Conservation (phyloP, 331 rosid genomes). For the Dryas integrifolia region DNA sequence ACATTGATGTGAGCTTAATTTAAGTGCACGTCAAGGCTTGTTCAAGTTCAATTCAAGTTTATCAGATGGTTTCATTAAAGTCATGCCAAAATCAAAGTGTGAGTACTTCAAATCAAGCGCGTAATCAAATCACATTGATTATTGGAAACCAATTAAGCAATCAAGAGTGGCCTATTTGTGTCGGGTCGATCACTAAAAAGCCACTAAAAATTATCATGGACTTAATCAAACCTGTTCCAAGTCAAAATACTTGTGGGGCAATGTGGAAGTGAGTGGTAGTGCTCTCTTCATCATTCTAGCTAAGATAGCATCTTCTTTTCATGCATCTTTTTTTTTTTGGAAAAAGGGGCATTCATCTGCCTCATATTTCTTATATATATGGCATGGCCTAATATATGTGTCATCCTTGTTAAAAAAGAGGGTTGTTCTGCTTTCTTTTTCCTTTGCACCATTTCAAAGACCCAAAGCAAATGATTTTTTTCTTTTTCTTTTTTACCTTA, state of each 20-base stretch:
- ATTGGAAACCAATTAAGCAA: not conserved
- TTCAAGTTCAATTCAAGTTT: constrained; percentile 9
- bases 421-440: not conserved
- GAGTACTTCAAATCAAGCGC: not conserved
- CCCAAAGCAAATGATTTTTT: not conserved
- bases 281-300: not conserved
- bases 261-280: not conserved
- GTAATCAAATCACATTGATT: not conserved
- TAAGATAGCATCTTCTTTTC: not conserved
- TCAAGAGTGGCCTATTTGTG: not conserved
- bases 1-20: constrained; percentile 17
- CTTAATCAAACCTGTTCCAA: too few species aligned
- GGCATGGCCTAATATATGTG: not conserved
- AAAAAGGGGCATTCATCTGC: not conserved
- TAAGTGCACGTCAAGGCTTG: constrained; percentile 22
- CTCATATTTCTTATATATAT: not conserved
- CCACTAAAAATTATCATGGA: not conserved
- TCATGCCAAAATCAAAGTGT: not conserved
- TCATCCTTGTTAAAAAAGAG: not conserved
- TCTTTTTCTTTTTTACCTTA: not conserved
- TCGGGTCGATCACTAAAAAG: not conserved
- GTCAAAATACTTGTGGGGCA: not conserved
- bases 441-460: constrained; percentile 2
- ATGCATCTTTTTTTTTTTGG: not conserved
- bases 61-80: not conserved